Conservation (phyloP, 805 yeast species). For the Wickerhamia fluorescens region DNA sequence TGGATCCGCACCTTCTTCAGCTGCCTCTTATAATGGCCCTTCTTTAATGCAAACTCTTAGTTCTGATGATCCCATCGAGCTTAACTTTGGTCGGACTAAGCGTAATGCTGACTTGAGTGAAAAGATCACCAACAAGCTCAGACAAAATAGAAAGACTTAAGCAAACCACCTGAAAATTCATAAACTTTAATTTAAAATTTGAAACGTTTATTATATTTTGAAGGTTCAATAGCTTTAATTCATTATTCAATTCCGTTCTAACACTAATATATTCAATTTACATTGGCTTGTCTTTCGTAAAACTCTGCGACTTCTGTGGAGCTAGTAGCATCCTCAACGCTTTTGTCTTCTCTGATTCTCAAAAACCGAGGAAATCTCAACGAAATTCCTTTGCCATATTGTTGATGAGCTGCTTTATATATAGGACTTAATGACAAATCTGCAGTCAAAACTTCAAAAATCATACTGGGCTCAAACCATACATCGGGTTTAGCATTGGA, state of each 20-base stretch:
- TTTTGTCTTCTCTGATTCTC: conserved; percentile 79
- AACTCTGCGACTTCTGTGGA: conserved; percentile 80
- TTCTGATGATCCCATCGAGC: conserved; percentile 22
- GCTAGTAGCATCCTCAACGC: conserved; percentile 78
- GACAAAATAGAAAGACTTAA: conserved; percentile 33
- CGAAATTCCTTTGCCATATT: conserved; percentile 77
- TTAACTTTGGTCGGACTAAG: conserved; percentile 22
- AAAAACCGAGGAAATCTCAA: conserved; percentile 84
- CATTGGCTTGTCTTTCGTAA: conserved; percentile 62
- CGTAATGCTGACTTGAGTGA: too few relatives aligned
- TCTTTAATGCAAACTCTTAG: too few relatives aligned
- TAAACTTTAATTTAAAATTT: too few relatives aligned
- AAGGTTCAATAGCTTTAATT: too few relatives aligned
- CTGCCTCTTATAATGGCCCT: too few relatives aligned
- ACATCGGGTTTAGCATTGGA: conserved; percentile 78
- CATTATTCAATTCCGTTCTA: too few relatives aligned
- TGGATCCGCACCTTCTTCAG: too few relatives aligned
- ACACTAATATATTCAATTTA: too few relatives aligned
- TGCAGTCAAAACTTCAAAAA: conserved; percentile 88
- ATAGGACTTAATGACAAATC: conserved; percentile 84
- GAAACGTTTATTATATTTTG: too few relatives aligned
- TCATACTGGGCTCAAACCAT: conserved; percentile 82
- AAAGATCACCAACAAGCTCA: conserved; percentile 28
- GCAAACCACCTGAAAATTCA: too few relatives aligned
- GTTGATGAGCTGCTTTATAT: conserved; percentile 74